Conservation (phyloP, 306 rosid species). For the Pyrus communis region DNA sequence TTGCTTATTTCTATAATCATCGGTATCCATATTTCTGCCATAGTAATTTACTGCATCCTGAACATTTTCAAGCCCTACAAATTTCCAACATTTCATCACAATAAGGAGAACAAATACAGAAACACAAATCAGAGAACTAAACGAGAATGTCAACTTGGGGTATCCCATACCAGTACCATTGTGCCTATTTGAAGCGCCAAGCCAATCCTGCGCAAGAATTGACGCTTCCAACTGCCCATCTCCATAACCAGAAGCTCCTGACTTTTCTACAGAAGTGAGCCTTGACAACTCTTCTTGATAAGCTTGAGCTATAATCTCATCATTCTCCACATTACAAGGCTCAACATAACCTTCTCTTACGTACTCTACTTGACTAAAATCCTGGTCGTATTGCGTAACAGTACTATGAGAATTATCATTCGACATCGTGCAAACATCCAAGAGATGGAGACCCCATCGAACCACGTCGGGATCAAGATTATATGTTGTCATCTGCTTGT, state of each 20-base stretch:
- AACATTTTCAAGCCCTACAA: slow-evolving; percentile 37
- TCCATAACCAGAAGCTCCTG: slow-evolving; percentile 34
- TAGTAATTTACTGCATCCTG: slow-evolving; percentile 24
- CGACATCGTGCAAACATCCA: slow-evolving; percentile 68
- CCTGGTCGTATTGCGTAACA: slow-evolving; percentile 47
- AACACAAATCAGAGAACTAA: background rate
- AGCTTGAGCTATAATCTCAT: slow-evolving; percentile 81
- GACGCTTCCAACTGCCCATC: slow-evolving; percentile 44
- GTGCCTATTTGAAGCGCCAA: slow-evolving; percentile 39
- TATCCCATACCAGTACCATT: slow-evolving; percentile 31
- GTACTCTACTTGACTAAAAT: slow-evolving; percentile 53
- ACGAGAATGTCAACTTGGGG: slow-evolving; percentile 6
- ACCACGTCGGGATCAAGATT: slow-evolving; percentile 75
- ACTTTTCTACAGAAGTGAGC: slow-evolving; percentile 45
- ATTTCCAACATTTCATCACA: slow-evolving; percentile 23
- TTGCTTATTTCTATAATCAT: slow-evolving; percentile 9
- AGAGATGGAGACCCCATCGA: slow-evolving; percentile 87
- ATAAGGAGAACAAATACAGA: slow-evolving; percentile 6
- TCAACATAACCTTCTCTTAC: slow-evolving; percentile 70
- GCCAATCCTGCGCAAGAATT: slow-evolving; percentile 70
- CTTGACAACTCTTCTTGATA: slow-evolving; percentile 73
- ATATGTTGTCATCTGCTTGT: slow-evolving; percentile 32
- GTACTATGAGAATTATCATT: slow-evolving; percentile 41
- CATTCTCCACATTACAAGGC: slow-evolving; percentile 50
- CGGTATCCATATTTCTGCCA: slow-evolving; percentile 21